Conservation (phyloP, 2,329 filamentous ascomycete species). For the Fusarium duplospermum region DNA sequence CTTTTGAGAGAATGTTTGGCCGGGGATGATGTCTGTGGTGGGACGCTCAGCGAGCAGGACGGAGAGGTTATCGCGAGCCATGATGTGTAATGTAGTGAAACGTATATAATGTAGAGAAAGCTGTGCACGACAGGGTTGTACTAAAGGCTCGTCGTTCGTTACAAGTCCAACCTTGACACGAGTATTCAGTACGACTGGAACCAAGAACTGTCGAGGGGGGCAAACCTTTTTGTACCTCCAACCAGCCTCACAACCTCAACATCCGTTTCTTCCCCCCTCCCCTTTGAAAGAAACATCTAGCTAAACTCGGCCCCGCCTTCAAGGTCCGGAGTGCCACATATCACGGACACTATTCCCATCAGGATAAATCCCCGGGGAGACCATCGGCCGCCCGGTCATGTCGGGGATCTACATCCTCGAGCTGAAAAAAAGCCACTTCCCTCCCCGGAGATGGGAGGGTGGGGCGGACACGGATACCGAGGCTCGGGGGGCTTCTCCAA, state of each 20-base stretch:
- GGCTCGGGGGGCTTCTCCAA: constrained; percentile 13
- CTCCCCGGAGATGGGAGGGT: neutral
- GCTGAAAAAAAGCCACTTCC: neutral
- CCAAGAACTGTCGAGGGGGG: neutral
- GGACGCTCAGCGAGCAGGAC: constrained; percentile 75
- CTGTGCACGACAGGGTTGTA: neutral
- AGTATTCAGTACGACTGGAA: neutral
- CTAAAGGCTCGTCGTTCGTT: neutral
- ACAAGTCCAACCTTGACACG: neutral
- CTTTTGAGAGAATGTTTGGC: constrained; percentile 71
- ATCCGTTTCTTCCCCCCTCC: neutral
- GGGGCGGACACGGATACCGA: constrained; percentile 18
- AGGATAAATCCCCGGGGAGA: constrained; percentile 39
- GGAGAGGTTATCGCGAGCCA: constrained; percentile 59
- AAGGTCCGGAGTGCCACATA: constrained; percentile 16
- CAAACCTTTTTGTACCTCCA: constrained; percentile 1
- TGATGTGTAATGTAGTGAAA: constrained; percentile 31
- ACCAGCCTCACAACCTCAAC: neutral
- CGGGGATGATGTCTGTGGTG: constrained; percentile 68
- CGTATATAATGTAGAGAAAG: neutral
- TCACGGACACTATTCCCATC: constrained; percentile 41
- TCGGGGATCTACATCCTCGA: constrained; percentile 30
- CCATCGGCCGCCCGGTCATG: constrained; percentile 21
- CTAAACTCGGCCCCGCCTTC: neutral
- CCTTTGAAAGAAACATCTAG: neutral